Percentiles rank a stretch among this genome's conserved stretches.
Evolutionary conservation across 495 filamentous ascomycete species (phyloP).

Genomic region (Tuber brumale): DNA sequence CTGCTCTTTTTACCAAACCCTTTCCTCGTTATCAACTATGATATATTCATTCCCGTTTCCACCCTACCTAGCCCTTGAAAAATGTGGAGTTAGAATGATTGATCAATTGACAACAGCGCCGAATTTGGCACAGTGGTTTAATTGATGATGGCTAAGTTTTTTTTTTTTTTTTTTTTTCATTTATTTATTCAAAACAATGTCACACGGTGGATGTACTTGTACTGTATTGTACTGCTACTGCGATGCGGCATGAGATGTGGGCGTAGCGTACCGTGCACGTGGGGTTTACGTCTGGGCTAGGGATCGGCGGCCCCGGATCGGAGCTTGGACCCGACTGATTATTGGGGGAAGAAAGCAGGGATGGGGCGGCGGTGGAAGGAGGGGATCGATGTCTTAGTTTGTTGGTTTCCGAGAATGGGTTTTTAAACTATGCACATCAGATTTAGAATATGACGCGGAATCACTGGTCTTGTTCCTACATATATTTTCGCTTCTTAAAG

Average conservation of each 20-base stretch:
- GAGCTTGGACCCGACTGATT: neutral
- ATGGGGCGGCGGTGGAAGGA: neutral
- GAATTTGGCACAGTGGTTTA: neutral
- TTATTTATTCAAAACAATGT: neutral
- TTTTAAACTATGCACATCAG: neutral
- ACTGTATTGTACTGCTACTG: neutral
- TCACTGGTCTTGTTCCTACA: neutral
- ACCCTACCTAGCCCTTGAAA: neutral
- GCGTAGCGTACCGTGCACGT: neutral
- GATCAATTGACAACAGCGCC: neutral
- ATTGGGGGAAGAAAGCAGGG: neutral
- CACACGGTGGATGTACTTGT: neutral
- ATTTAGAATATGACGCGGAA: neutral
- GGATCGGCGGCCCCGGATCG: neutral
- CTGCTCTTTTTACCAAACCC: neutral
- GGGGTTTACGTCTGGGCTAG: neutral
- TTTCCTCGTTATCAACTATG: neutral
- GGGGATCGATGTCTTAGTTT: neutral
- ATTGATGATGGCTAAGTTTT: neutral
- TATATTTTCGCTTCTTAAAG: neutral
- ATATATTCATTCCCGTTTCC: neutral
- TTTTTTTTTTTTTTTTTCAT: neutral
- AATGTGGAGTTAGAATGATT: neutral
- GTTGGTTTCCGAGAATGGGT: neutral
- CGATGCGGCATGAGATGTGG: neutral